These are phyloP conservation scores for Leccinum pseudoinsigne DNA, from an alignment of 1,284 basidiomycete species.

Conservation along the genomic window DNA sequence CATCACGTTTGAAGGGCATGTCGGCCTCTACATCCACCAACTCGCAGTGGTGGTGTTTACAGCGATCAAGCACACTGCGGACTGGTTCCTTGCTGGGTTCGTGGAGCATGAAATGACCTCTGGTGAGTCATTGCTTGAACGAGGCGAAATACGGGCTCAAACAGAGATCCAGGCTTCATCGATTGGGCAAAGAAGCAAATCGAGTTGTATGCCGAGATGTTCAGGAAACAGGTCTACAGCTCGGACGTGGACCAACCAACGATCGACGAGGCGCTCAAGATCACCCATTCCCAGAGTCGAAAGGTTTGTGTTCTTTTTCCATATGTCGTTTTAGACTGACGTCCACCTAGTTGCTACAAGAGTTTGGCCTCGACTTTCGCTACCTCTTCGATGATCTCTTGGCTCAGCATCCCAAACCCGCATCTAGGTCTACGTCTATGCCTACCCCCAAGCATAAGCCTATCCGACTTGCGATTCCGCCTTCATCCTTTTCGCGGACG, in stretches of 20 bases:
- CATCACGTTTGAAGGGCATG: constrained; percentile 91
- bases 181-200: constrained; percentile 93
- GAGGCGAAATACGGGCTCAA: constrained; percentile 3
- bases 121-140: constrained; percentile 46
- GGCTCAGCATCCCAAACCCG: constrained; percentile 44
- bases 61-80: constrained; percentile 91
- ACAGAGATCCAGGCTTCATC: constrained; percentile 69
- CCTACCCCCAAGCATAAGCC: constrained; percentile 20
- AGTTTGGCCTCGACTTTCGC: constrained; percentile 91
- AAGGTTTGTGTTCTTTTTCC: constrained; percentile 52
- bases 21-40: constrained; percentile 80
- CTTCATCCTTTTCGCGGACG: constrained; percentile 29
- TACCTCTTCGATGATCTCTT: constrained; percentile 80
- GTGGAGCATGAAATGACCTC: constrained; percentile 94
- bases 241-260: constrained; percentile 69
- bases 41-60: constrained; percentile 86
- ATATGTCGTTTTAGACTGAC: neutral
- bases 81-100: constrained; percentile 97
- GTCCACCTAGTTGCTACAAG: constrained; percentile 72
- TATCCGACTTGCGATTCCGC: constrained; percentile 25
- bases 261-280: constrained; percentile 74
- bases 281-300: constrained; percentile 76
- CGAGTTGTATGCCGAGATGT: constrained; percentile 82
- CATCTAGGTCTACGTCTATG: constrained; percentile 25
- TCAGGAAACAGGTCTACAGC: constrained; percentile 90